These are phyloP conservation scores for Zopfochytrium polystomum DNA, from an alignment of 371 early-diverging fungal genomes.

Conservation along the genomic window DNA sequence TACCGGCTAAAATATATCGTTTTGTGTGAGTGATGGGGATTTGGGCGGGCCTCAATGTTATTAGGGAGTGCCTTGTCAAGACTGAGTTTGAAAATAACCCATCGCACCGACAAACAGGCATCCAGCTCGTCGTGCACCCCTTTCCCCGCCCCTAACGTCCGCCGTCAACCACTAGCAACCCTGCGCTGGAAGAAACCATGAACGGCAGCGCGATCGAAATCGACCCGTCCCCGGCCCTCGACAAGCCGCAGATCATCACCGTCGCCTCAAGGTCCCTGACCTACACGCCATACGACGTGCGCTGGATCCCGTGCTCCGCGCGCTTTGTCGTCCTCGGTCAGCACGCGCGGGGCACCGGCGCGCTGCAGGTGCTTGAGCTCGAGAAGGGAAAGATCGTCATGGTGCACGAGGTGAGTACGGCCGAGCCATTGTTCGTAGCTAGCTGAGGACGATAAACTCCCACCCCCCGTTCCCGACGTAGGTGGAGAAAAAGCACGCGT, in stretches of 20 bases:
- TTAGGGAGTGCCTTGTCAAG: no score
- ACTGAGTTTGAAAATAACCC: no score
- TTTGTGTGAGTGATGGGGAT: no score
- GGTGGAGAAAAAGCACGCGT: conserved; percentile 51
- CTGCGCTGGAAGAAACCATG: no score
- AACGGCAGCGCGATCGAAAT: no score
- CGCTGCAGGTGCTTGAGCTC: conserved; percentile 59
- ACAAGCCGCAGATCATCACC: conserved; percentile 47
- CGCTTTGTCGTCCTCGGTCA: conserved; percentile 70
- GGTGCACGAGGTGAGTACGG: conserved; percentile 44
- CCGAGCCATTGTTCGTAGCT: background rate
- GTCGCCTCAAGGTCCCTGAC: conserved; percentile 40
- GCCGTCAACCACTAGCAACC: no score
- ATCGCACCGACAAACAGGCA: no score
- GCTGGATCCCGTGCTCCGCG: conserved; percentile 72
- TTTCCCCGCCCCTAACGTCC: no score
- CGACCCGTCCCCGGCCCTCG: no score
- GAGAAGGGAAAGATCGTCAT: conserved; percentile 49
- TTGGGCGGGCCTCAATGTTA: no score
- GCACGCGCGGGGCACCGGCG: conserved; percentile 63
- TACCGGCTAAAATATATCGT: no score
- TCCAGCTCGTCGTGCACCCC: no score
- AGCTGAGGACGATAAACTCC: background rate
- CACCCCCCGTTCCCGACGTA: conserved; percentile 3
- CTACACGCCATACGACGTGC: conserved; percentile 51